Percentiles rank a stretch among this genome's conserved stretches.
Conservation (phyloP, 2,329 filamentous ascomycete species). For the Thielaviopsis musarum region DNA sequence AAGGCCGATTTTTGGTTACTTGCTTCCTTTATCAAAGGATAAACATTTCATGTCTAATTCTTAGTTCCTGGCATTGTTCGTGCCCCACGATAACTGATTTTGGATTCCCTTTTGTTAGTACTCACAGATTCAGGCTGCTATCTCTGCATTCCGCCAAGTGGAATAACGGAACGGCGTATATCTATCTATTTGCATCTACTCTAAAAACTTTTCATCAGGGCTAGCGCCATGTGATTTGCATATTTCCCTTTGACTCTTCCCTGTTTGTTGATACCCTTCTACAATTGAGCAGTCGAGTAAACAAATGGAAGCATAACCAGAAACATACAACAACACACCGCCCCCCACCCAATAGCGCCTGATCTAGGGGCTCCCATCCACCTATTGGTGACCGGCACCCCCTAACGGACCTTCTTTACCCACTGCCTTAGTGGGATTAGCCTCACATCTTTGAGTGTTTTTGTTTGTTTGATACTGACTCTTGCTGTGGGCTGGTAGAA, state of each 20-base stretch:
- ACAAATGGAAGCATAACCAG: not conserved
- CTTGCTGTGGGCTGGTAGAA: not conserved
- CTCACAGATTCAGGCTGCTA: not conserved
- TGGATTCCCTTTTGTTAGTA: not conserved
- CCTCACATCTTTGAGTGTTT: not conserved
- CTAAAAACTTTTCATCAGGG: not conserved
- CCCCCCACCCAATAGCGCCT: not conserved
- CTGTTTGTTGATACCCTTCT: not conserved
- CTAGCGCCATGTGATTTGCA: not conserved
- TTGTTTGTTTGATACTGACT: not conserved
- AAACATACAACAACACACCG: not conserved
- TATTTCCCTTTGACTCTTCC: not conserved
- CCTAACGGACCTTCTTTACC: not conserved
- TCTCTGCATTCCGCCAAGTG: not conserved
- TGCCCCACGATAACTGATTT: too few relatives aligned
- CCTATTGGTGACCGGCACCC: not conserved
- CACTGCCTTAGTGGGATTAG: not conserved
- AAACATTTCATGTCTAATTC: not conserved
- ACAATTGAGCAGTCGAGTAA: too few relatives aligned
- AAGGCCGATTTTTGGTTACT: not conserved
- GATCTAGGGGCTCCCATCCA: not conserved
- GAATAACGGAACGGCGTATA: not conserved
- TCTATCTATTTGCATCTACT: not conserved
- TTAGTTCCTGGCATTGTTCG: too few relatives aligned
- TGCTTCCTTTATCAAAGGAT: not conserved